Base-by-base conservation (phyloP, 2,329 filamentous ascomycete species). In the Calycina herbarum region DNA sequence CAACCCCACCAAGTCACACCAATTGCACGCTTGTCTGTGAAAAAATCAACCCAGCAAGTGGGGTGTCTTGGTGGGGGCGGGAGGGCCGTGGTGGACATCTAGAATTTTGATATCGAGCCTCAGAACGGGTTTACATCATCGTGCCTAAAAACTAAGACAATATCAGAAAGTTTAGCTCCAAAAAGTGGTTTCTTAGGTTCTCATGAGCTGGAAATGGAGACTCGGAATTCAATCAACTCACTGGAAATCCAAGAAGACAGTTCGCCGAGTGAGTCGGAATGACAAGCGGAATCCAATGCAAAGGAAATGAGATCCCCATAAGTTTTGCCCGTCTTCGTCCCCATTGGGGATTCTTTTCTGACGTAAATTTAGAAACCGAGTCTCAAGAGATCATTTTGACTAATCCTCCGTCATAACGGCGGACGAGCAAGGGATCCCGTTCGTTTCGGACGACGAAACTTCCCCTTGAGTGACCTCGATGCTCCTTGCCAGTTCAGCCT, bases 371-470 rank as follows among this genome's bases (percentile, higher is more conserved):
- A 24, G 20, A 54, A 54, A 13, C 20, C 8, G 8, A 54, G 48
- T 24, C 11, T 27, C n/a, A 20, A 40, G 38, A 17, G 38, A 40
- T 40, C 38, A 17, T 17, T 40, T 40, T 17, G 38, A 27, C 20
- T 24, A 27, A 54, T 24, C 48, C 48, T 54, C 48, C 48, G 48
- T 24, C 20, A 54, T 27, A 13, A 54, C 48, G 48, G 48, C 48
- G 48, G 48, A 54, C 48, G 48, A 54, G 48, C 5, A 54, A 27
- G 45, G 45, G 45, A 54, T 54, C 48, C 48, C 48, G 10, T 27
- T 24, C 3, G n/a, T 54, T 13, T 54, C 4, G 24, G 11, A 13
- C 20, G 11, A 54, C 48, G 48, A 51, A 51, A 51, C 45, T 51
- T 48, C 20, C 15, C 45, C 27, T 29, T 3, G 27, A 29, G 27